Evolutionary conservation across 345 rosid genomes (phyloP).

Genomic region (Eucalyptus curtisii): DNA sequence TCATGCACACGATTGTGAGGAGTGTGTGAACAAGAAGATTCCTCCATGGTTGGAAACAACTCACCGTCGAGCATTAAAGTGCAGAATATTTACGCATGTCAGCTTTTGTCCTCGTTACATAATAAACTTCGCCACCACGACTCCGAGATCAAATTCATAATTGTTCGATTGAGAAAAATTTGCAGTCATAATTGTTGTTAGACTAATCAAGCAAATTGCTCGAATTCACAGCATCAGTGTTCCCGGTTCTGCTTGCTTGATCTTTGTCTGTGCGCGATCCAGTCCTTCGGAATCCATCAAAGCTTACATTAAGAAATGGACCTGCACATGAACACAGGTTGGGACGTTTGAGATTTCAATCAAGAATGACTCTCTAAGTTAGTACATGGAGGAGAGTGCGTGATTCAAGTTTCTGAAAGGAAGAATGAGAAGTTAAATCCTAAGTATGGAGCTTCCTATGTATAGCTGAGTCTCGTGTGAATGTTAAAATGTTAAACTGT

Average conservation of each 20-base stretch:
- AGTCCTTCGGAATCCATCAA: neutral
- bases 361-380: neutral
- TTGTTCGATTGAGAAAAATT: neutral
- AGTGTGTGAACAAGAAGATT: neutral
- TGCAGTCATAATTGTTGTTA: neutral
- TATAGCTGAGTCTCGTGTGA: neutral
- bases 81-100: neutral
- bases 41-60: neutral
- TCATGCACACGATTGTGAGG: neutral
- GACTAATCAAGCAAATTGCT: neutral
- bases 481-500: rapidly evolving
- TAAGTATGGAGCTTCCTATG: neutral
- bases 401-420: neutral
- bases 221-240: neutral
- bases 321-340: neutral
- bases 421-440: neutral
- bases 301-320: neutral
- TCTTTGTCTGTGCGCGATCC: neutral
- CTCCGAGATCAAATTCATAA: neutral
- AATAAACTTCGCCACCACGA: neutral
- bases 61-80: neutral
- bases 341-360: no score
- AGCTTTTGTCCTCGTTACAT: neutral
- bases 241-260: neutral
- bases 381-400: neutral